Evolutionary conservation across 495 filamentous ascomycete genomes (phyloP), one percentile per base, ranked within the genome.

Genomic region (Physcia stellaris): DNA sequence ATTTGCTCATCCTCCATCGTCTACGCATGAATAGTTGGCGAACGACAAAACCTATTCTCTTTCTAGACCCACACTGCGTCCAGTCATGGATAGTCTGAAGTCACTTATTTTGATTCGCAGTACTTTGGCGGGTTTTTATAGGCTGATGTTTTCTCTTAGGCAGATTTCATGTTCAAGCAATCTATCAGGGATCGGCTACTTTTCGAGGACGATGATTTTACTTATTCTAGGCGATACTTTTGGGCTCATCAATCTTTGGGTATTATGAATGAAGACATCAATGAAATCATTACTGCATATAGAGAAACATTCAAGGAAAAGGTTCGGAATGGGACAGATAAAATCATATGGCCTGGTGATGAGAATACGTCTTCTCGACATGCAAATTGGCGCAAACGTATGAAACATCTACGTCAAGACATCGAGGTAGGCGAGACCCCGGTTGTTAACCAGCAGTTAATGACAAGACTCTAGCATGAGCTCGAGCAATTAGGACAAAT

Each of bases 161-260:
- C 60, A 10, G 56, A 64, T 6, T 75, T 75, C 51, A 70, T 75
- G 59, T 75, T 73, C 55, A 49, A 67, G 40, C 41, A 46, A 16
- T 48, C 49, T 11, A 50, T 66, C 12, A 57, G 71, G 18, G 69
- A 75, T 47, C 59, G 55, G 42, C 59, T 73, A 18, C 56, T 73
- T 6, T 75, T 75, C 50, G 71, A 75, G 48, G 70, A 74, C 47
- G 45, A 56, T 13, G 37, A 61, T 17, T 74, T 69, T 44, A 72
- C 68, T 22, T 70, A 65, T 51, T 69, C 66, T 1, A 57, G 68
- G 4, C 60, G 66, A 18, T 74, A 75, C 48, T 74, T 75, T 47
- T 74, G 66, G 65, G 66, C 65, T 11, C 66, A 62, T 43, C 69
- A 71, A 44, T 70, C 69, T 2, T 54, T 73, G 4, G 67, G 61